Conservation (phyloP, 805 yeast species). For the Ogataea pini region DNA sequence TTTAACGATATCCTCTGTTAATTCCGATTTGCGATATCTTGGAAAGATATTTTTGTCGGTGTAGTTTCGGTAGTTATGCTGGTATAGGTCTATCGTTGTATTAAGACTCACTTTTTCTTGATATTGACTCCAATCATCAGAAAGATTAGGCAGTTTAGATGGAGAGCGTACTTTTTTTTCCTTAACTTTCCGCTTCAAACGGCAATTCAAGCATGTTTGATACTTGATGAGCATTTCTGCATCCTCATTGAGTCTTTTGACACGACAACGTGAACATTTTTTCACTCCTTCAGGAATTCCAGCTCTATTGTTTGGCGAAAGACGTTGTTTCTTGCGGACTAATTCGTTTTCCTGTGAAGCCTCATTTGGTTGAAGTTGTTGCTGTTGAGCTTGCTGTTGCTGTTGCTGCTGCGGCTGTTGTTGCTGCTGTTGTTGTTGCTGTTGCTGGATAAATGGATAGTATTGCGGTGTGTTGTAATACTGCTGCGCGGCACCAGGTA, state of each 20-base stretch:
- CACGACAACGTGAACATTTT: slow-evolving; percentile 47
- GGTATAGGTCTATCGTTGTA: slow-evolving; percentile 36
- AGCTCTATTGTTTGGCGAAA: slow-evolving; percentile 5
- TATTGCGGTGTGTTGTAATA: slow-evolving; percentile 22
- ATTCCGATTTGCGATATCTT: slow-evolving; percentile 35
- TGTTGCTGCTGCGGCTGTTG: too few relatives aligned
- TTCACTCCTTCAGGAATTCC: slow-evolving; percentile 25
- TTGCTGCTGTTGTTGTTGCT: background rate
- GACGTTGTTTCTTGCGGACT: slow-evolving; percentile 12
- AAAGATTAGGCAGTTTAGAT: slow-evolving; percentile 37
- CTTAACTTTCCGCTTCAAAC: slow-evolving; percentile 41
- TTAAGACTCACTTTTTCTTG: slow-evolving; percentile 38
- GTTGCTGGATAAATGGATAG: slow-evolving; percentile 18
- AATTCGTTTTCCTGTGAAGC: slow-evolving; percentile 3
- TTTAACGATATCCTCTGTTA: slow-evolving; percentile 36
- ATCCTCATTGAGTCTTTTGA: slow-evolving; percentile 38
- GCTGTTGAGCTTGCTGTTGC: background rate
- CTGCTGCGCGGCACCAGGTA: slow-evolving; percentile 16
- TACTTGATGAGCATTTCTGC: slow-evolving; percentile 37
- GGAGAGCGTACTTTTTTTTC: slow-evolving; percentile 31
- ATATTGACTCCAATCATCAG: slow-evolving; percentile 37
- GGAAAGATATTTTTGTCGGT: slow-evolving; percentile 36
- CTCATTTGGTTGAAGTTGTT: slow-evolving; percentile 8
- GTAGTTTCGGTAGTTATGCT: slow-evolving; percentile 38
- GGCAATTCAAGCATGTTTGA: slow-evolving; percentile 44